A percentile compares a stretch with the other conserved stretches of the same genome.
phyloP scores from a whole-genome alignment of 1,284 basidiomycete species.

The Tremellales sp. region DNA sequence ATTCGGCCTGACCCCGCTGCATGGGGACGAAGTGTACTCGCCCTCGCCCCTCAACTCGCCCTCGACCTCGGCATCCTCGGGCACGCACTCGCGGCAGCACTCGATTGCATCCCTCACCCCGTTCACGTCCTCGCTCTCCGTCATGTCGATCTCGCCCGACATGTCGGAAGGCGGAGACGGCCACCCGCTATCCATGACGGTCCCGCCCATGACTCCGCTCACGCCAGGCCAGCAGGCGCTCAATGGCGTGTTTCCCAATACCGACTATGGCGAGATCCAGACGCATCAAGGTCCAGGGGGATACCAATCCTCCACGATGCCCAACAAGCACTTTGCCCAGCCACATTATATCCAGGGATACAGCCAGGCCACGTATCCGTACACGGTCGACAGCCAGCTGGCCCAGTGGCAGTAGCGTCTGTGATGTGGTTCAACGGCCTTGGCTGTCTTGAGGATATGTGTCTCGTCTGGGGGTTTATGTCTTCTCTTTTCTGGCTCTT shows the following conservation, averaged over 20 bases:
- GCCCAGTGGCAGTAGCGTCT: too few species aligned
- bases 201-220: constrained; percentile 27
- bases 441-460: too few species aligned
- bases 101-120: constrained; percentile 26
- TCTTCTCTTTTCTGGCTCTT: too few species aligned
- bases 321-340: constrained; percentile 26
- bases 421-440: too few species aligned
- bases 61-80: constrained; percentile 11
- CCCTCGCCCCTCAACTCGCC: constrained; percentile 23
- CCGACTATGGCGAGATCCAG: constrained; percentile 21
- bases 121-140: constrained; percentile 28
- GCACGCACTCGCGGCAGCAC: constrained; percentile 21
- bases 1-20: constrained; percentile 38
- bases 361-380: too few species aligned
- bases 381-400: too few species aligned
- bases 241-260: constrained; percentile 17
- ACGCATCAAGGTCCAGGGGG: constrained; percentile 4
- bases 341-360: too few species aligned
- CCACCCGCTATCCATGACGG: constrained; percentile 8
- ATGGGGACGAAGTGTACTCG: constrained; percentile 13
- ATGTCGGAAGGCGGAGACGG: constrained; percentile 23
- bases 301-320: constrained; percentile 23
- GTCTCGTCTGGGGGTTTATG: too few species aligned
- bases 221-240: constrained; percentile 11
- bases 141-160: constrained; percentile 39